Conservation (phyloP, 176 grass and related monocot species). For the Poa pratensis region DNA sequence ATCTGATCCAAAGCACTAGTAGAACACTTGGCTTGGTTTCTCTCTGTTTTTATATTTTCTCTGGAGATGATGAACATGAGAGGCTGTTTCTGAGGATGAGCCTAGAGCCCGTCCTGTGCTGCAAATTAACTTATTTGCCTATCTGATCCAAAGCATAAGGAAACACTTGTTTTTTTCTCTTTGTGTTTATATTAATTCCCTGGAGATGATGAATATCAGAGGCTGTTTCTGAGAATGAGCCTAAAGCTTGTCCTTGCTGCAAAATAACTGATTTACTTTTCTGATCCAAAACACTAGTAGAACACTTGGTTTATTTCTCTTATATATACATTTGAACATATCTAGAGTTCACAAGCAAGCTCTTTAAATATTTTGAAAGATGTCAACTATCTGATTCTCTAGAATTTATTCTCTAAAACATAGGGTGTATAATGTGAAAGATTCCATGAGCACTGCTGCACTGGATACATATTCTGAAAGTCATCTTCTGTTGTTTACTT, state of each 20-base stretch:
- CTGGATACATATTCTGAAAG: background rate
- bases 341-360: no score
- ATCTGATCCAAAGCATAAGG: conserved; percentile 33
- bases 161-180: no score
- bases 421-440: background rate
- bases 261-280: conserved; percentile 38
- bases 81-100: conserved; percentile 57
- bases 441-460: background rate
- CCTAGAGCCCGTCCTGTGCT: conserved; percentile 27
- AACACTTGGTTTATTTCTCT: no score
- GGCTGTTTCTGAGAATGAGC: conserved; percentile 53
- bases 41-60: background rate
- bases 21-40: background rate
- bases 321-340: no score
- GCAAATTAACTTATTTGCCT: conserved; percentile 47
- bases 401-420: conserved; percentile 18
- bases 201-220: conserved; percentile 41
- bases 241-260: conserved; percentile 15
- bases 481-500: background rate
- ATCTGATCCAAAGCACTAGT: conserved; percentile 28
- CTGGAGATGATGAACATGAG: conserved; percentile 43
- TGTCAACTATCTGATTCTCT: background rate
- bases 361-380: conserved; percentile 9
- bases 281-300: background rate
- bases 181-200: background rate